Evolutionary conservation across 495 filamentous ascomycete species (phyloP), one percentile per base, ranked within the genome.

Genomic region (Podospora bellae-mahoneyi): DNA sequence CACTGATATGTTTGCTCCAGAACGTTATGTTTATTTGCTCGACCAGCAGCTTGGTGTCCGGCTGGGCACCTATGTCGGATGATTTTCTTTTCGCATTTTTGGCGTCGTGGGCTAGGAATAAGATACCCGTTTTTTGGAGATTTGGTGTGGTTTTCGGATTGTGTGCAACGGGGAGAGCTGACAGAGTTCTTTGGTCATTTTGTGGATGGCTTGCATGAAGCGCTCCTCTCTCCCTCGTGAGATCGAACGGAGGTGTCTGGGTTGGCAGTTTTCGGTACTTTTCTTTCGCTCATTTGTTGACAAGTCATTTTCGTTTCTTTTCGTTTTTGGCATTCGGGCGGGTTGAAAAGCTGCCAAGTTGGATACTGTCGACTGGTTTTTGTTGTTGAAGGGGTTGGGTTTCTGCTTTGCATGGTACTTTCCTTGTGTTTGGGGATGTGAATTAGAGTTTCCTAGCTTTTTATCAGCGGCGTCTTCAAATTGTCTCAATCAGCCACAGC

Each of bases 1-100:
- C 61, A 57, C 60, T 63, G 60, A 30, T 10, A 0, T 4, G 18
- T 23, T 58, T n/a, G 55, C 26, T n/a, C 3, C 19, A 69, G 71
- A 71, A 60, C 26, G 39, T 16, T 68, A 68, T 60, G 19, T 39
- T 19, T 44, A 68, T 20, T 63, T n/a, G 5, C 16, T 68, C 53
- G 59, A 34, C 27, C 26, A 67, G 5, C 64, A 44, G 20, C 65
- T 72, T n/a, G 27, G 62, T 4, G 48, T n/a, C 26, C 65, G 68
- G 7, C 44, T 65, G 7, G 26, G 20, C 19, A 34, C 26, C 2
- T 67, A 62, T 59, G 28, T 20, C 32, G 28, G 20, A 9, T 71
- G 28, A 71, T 58, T 58, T 44, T 19, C 62, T 18, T 58, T 27
- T 53, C 58, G n/a, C 44, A 16, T 32, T 30, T 65, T 32, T 26